phyloP scores from a whole-genome alignment of 208 protist genomes.

The Trypanosoma grayi region DNA sequence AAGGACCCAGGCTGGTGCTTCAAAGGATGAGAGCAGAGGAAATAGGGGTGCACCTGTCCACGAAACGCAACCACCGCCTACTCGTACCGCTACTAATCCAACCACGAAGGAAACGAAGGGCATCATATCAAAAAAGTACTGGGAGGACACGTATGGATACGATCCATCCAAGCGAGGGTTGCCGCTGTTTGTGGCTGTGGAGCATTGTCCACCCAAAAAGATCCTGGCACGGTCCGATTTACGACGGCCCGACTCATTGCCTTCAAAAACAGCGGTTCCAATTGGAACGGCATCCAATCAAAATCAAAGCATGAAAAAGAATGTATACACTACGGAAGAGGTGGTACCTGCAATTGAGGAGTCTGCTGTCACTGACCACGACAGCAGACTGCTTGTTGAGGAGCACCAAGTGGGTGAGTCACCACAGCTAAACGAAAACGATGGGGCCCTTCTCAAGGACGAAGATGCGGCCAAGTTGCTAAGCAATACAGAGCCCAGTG shows the following conservation, averaged over 20 bases:
- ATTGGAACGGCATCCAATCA: neutral
- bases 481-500: neutral
- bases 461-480: neutral
- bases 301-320: neutral
- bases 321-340: neutral
- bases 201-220: constrained; percentile 14
- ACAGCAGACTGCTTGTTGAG: neutral
- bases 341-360: neutral
- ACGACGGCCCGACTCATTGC: neutral
- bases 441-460: neutral
- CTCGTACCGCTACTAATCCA: neutral
- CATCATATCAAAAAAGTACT: constrained; percentile 17
- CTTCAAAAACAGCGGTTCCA: neutral
- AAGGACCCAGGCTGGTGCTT: too few relatives aligned
- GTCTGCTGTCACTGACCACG: neutral
- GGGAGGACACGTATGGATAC: constrained; percentile 20
- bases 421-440: neutral
- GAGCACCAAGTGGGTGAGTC: neutral
- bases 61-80: neutral
- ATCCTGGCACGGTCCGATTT: neutral
- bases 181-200: constrained; percentile 16
- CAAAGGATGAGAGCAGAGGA: too few relatives aligned
- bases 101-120: neutral
- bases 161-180: constrained; percentile 21
- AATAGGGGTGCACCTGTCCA: neutral